These are phyloP conservation scores for Umbelopsis ramanniana DNA, from an alignment of 192 early-diverging fungal genomes.

Conservation along the genomic window DNA sequence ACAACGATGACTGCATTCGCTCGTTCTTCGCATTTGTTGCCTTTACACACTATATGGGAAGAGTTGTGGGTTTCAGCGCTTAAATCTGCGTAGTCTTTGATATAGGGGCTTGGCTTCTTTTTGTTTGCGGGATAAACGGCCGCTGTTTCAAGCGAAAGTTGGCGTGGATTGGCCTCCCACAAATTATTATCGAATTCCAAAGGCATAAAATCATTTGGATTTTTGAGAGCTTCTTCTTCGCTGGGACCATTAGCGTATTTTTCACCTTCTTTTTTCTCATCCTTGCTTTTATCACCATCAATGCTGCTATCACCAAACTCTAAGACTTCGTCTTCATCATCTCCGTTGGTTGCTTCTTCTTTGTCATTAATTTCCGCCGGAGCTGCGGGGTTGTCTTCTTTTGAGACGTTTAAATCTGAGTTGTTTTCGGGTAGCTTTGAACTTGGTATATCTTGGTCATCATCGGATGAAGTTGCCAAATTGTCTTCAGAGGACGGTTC, in stretches of 20 bases:
- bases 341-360: not conserved
- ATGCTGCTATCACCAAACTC: not conserved
- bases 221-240: not conserved
- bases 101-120: not conserved
- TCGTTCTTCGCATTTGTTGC: conserved; percentile 4
- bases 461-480: not conserved
- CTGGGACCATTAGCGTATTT: too few relatives aligned
- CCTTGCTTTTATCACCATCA: not conserved
- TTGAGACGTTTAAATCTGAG: not conserved
- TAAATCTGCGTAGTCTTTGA: not conserved
- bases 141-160: not conserved
- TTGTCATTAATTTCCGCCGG: not conserved
- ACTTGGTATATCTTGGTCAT: not conserved
- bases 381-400: not conserved
- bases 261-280: not conserved
- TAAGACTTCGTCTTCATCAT: not conserved
- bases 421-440: not conserved
- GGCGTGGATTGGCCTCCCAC: not conserved
- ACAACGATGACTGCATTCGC: conserved; percentile 70
- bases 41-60: not conserved
- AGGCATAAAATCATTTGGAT: not conserved
- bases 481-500: not conserved
- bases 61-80: not conserved
- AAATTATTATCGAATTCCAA: conserved; percentile 15
- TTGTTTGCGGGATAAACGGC: not conserved